These are phyloP conservation scores for Kwoniella dejecticola DNA, from an alignment of 768 basidiomycete genomes.

Conservation along the genomic window DNA sequence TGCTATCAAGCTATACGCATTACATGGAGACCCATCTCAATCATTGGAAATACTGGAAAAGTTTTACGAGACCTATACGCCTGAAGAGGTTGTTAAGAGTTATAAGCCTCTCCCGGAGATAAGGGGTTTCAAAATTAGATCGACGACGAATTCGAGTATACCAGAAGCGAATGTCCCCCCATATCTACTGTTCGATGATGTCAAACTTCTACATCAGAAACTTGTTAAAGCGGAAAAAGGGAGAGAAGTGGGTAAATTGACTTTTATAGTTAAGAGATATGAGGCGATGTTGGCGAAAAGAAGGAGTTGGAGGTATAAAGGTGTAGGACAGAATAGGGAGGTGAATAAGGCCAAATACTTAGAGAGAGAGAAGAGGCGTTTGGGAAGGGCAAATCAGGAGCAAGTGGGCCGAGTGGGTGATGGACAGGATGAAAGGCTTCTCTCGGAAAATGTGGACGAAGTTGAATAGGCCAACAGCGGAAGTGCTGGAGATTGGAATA, in stretches of 20 bases:
- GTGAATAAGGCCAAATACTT: not conserved
- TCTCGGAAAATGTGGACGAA: too few relatives aligned
- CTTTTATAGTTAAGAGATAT: constrained; percentile 73
- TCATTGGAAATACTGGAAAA: constrained; percentile 61
- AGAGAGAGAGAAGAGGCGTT: not conserved
- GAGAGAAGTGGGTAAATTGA: constrained; percentile 69
- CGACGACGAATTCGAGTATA: constrained; percentile 64
- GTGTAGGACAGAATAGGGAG: constrained; percentile 4
- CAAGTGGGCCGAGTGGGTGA: too few relatives aligned
- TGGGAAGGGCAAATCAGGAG: not conserved
- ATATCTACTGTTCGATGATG: constrained; percentile 70
- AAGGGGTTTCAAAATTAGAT: constrained; percentile 63
- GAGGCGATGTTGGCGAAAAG: constrained; percentile 67
- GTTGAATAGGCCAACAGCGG: too few relatives aligned
- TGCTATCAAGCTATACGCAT: constrained; percentile 66
- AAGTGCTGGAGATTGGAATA: too few relatives aligned
- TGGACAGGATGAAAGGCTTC: too few relatives aligned
- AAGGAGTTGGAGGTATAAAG: constrained; percentile 55
- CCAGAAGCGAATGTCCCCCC: constrained; percentile 81
- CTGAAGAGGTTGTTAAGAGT: constrained; percentile 58
- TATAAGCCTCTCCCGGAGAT: constrained; percentile 53
- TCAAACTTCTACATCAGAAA: constrained; percentile 77
- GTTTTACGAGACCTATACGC: constrained; percentile 70
- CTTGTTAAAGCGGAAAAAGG: constrained; percentile 51
- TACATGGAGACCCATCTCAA: constrained; percentile 60